These are phyloP conservation scores for Syncephalastrum contaminatum DNA, from an alignment of 371 early-diverging fungal genomes.

Conservation along the genomic window DNA sequence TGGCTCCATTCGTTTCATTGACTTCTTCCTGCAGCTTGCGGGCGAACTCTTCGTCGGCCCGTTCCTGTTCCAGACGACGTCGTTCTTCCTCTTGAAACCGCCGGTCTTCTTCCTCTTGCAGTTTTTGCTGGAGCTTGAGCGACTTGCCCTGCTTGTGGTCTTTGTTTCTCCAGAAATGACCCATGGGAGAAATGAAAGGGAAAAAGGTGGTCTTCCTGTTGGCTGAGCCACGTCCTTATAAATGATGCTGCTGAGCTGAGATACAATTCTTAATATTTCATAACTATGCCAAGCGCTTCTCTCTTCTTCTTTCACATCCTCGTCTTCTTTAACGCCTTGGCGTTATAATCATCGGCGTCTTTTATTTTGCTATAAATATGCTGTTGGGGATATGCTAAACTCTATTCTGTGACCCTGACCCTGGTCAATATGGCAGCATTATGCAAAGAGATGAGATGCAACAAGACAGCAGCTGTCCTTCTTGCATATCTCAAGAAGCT, in stretches of 20 bases:
- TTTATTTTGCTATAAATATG: too few species aligned
- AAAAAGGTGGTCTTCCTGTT: background rate
- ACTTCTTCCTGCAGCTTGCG: constrained; percentile 11
- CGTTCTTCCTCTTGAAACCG: constrained; percentile 10
- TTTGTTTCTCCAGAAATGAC: constrained; percentile 6
- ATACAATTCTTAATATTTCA: too few species aligned
- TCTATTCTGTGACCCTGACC: too few species aligned
- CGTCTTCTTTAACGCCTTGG: background rate
- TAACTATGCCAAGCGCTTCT: background rate
- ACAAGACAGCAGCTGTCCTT: too few species aligned
- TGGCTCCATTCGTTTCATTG: background rate
- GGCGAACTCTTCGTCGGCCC: constrained; percentile 13
- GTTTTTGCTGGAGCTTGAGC: constrained; percentile 13
- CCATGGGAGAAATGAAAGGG: constrained; percentile 3
- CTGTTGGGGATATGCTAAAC: too few species aligned
- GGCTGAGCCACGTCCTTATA: background rate
- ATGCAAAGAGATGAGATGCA: too few species aligned
- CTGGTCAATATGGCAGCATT: too few species aligned
- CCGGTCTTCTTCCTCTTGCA: constrained; percentile 19
- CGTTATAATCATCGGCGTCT: background rate
- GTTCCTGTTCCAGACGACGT: constrained; percentile 7
- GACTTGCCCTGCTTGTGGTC: constrained; percentile 17
- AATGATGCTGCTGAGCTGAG: too few species aligned
- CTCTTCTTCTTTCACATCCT: background rate
- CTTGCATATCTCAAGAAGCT: too few species aligned